A percentile compares a stretch with the other conserved stretches of the same genome.
These are phyloP conservation scores for Acanthamoeba royreba DNA, from an alignment of 208 protist genomes.

Conservation along the genomic window DNA sequence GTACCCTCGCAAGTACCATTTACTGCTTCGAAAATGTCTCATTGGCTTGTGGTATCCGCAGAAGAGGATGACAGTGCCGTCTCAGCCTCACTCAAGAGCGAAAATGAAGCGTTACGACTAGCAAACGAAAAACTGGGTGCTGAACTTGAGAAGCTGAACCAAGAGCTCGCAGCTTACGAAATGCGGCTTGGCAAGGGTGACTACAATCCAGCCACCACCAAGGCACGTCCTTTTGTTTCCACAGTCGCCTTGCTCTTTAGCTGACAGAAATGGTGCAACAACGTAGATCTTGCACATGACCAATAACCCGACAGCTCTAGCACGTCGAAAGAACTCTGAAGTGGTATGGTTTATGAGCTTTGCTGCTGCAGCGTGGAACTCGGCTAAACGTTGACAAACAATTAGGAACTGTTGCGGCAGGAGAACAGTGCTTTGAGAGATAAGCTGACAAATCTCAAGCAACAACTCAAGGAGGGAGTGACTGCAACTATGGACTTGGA, in stretches of 20 bases:
- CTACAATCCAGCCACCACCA: constrained; percentile 15
- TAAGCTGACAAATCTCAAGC: background rate
- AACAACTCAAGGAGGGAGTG: background rate
- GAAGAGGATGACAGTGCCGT: background rate
- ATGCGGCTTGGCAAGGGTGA: background rate
- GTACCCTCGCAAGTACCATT: background rate
- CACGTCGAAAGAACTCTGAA: background rate
- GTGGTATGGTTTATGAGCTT: background rate
- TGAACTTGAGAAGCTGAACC: background rate
- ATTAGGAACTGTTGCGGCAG: background rate
- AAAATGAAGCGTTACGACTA: background rate
- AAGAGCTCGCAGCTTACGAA: background rate
- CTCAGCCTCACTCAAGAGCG: background rate
- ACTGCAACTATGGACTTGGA: background rate
- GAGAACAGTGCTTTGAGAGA: background rate
- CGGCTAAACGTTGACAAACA: background rate
- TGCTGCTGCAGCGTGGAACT: background rate
- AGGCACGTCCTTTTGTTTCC: too few relatives aligned
- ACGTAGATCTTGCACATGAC: background rate
- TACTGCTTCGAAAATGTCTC: too few relatives aligned
- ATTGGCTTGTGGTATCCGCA: too few relatives aligned
- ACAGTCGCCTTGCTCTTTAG: too few relatives aligned
- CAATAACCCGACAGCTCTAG: background rate
- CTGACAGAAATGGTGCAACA: too few relatives aligned
- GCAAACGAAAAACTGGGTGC: constrained; percentile 13